Conservation (phyloP, 257 asterid genomes). For the Nicotiana otophora region DNA sequence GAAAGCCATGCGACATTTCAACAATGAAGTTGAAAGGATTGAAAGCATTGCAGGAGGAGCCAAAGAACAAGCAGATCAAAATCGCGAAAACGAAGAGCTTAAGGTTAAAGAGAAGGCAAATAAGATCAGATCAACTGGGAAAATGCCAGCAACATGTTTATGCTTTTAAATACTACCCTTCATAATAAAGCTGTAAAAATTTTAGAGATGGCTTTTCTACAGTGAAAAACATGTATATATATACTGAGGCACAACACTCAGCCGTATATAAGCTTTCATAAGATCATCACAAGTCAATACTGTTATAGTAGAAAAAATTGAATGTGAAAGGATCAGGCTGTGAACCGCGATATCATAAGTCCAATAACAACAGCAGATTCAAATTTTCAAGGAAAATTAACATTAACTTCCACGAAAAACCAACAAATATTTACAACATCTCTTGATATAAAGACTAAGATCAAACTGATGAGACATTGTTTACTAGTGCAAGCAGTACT, state of each 20-base stretch:
- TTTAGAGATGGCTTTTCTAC: background rate
- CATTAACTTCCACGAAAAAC: background rate
- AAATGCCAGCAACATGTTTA: conserved; percentile 56
- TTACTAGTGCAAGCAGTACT: background rate
- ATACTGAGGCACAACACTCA: background rate
- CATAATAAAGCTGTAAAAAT: background rate
- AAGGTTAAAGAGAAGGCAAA: conserved; percentile 63
- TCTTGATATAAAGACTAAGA: background rate
- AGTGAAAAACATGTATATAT: background rate
- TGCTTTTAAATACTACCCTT: conserved; percentile 41
- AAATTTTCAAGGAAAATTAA: background rate
- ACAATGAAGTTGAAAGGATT: conserved; percentile 35
- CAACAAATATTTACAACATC: conserved; percentile 18
- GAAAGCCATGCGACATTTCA: conserved; percentile 36
- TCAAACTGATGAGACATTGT: background rate
- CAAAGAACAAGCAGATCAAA: conserved; percentile 47
- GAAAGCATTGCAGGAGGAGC: conserved; percentile 49
- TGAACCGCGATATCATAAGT: background rate
- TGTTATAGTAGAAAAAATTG: background rate
- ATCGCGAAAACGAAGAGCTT: conserved; percentile 54
- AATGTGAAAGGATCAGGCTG: background rate
- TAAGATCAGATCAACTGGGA: conserved; percentile 71
- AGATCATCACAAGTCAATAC: background rate
- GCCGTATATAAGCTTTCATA: background rate
- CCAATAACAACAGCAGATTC: background rate